Conservation (phyloP, 805 yeast genomes). For the Wickerhamomyces sydowiorum region DNA sequence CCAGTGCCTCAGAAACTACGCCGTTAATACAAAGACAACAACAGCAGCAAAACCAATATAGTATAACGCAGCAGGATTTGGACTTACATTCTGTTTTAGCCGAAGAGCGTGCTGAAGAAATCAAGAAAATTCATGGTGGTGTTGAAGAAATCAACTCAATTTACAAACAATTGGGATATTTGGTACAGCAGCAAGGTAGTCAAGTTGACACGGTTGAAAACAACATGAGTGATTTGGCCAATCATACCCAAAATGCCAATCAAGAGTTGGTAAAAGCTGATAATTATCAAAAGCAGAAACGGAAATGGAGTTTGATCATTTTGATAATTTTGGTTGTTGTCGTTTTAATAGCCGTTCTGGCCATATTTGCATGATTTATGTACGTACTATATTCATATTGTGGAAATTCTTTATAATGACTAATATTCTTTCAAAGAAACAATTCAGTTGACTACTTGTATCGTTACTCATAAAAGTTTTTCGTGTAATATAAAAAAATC, state of each 20-base stretch:
- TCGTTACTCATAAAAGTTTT: too few species aligned
- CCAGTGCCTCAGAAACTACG: constrained; percentile 11
- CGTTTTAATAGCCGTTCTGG: constrained; percentile 52
- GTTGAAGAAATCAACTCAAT: constrained; percentile 82
- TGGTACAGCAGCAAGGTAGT: constrained; percentile 81
- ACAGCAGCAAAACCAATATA: constrained; percentile 30
- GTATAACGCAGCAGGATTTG: constrained; percentile 41
- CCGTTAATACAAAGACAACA: constrained; percentile 23
- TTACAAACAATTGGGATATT: constrained; percentile 70
- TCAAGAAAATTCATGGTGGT: constrained; percentile 67
- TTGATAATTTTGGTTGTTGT: constrained; percentile 54
- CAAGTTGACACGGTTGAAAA: constrained; percentile 82
- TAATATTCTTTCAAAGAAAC: too few species aligned
- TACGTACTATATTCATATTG: too few species aligned
- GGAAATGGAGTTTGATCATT: constrained; percentile 70
- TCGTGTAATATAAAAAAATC: too few species aligned
- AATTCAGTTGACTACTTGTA: too few species aligned
- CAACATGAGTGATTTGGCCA: constrained; percentile 58
- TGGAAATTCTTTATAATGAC: too few species aligned
- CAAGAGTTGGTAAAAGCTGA: constrained; percentile 70
- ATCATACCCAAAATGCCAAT: constrained; percentile 64
- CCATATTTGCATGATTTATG: constrained; percentile 31
- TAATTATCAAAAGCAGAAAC: constrained; percentile 60
- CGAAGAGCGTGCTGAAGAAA: constrained; percentile 69
- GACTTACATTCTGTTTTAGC: constrained; percentile 61